These are phyloP conservation scores for Trichosphaerium sp. DNA, from an alignment of 78 protist species.

Conservation along the genomic window DNA sequence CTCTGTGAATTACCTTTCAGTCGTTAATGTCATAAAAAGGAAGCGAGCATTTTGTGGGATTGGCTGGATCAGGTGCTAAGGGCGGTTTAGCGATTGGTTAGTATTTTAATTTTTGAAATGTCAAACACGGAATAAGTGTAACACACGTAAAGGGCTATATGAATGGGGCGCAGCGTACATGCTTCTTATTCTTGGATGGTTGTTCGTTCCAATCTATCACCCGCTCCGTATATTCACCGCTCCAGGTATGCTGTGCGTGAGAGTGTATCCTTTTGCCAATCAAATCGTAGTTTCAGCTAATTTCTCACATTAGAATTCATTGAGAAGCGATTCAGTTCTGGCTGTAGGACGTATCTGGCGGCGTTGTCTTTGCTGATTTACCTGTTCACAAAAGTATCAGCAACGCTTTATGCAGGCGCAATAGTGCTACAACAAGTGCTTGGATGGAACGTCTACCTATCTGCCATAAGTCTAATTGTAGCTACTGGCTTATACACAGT, in stretches of 20 bases:
- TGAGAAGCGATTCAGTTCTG: not conserved
- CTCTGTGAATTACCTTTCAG: too few species aligned
- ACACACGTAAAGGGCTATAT: too few species aligned
- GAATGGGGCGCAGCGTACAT: conserved; percentile 1
- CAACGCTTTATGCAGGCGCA: not conserved
- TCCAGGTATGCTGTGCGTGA: too few species aligned
- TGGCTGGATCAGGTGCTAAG: conserved; percentile 2
- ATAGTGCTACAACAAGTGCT: not conserved
- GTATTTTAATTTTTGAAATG: too few species aligned
- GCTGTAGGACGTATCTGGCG: not conserved
- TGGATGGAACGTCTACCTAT: not conserved
- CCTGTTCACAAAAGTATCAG: not conserved
- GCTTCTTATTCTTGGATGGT: not conserved
- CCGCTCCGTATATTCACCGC: not conserved
- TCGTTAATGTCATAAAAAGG: too few species aligned
- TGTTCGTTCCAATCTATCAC: not conserved
- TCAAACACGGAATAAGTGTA: too few species aligned
- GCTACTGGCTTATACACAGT: conserved; percentile 2
- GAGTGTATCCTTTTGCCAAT: too few species aligned
- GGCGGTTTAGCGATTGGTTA: not conserved
- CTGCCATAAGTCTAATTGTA: not conserved
- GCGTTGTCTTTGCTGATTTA: not conserved
- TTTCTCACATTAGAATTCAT: too few species aligned
- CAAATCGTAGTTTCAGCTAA: too few species aligned
- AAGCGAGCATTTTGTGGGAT: conserved; percentile 4